Evolutionary conservation across 202 grass and related monocot genomes (phyloP), one percentile per base, ranked within the genome.

Genomic region (Tripidium arundinaceum): DNA sequence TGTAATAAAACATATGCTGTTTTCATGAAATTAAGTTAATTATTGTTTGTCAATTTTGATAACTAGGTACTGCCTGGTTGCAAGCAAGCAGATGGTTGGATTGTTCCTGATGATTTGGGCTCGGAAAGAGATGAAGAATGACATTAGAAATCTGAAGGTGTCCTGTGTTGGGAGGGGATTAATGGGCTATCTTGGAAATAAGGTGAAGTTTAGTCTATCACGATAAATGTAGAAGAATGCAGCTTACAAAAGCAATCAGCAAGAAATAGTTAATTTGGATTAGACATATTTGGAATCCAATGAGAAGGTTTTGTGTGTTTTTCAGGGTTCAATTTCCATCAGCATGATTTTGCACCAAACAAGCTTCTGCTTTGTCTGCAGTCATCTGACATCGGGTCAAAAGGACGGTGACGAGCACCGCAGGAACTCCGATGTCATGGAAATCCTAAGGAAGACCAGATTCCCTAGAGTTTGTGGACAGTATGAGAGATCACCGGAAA

Each of bases 311-410:
- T 9, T 36, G 21, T 82, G 16, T 64, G 21, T 43, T 79, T 79
- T 87, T 64, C 86, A 96, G 93, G 93, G 93, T 50, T 97, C 93
- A 33, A 97, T 97, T 86, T 91, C 93, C 2, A 83, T 97, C 81
- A 93, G 93, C 86, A 93, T 97, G 93, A 83, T 87, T 45, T 84
- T 97, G 86, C 93, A 97, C 84, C 93, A 97, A 97, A 97, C 93
- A 79, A 97, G 90, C 86, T 93, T 97, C 76, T 97, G 93, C 93
- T 97, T 97, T 69, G 89, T 97, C 79, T 97, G 93, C 87, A 91
- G 93, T 65, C 93, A 97, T 83, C 91, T 97, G 76, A 97, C 93
- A 9, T 97, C 93, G 0, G 93, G 93, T 46, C 93, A 97, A 76
- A 97, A 97, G 74, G 91, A 97, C 16, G 93, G 93, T 5, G 93